Percentiles rank a stretch among this genome's conserved stretches.
These are phyloP conservation scores for Ampelocalamus luodianensis DNA, from an alignment of 176 grass and related monocot species.

Conservation along the genomic window DNA sequence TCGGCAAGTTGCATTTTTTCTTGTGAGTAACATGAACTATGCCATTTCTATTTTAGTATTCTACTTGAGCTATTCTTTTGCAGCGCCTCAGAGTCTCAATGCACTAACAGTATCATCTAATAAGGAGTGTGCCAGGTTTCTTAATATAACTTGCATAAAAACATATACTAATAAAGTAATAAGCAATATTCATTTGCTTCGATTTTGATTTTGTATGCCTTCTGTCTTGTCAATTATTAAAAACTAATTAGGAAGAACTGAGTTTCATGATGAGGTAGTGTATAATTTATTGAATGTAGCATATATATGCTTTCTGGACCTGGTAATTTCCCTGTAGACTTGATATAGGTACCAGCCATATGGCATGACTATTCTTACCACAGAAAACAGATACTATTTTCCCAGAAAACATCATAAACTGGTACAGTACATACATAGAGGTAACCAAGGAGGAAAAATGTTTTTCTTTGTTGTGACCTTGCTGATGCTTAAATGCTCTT, in stretches of 20 bases:
- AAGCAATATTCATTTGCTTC: background rate
- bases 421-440: background rate
- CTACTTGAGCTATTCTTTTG: constrained; percentile 19
- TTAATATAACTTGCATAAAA: constrained; percentile 18
- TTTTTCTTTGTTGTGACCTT: background rate
- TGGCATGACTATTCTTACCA: background rate
- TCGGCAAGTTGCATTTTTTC: constrained; percentile 96
- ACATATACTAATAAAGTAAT: constrained; percentile 5
- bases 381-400: background rate
- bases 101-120: constrained; percentile 25
- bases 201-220: constrained; percentile 4
- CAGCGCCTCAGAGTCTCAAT: background rate
- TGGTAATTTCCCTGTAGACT: constrained; percentile 17
- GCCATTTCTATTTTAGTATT: background rate
- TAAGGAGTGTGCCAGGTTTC: constrained; percentile 1
- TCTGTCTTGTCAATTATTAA: background rate
- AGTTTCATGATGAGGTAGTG: background rate
- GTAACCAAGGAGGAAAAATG: constrained; percentile 21
- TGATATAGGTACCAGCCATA: background rate
- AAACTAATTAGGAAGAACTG: constrained; percentile 11
- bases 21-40: constrained; percentile 68
- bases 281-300: background rate
- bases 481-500: constrained; percentile 25
- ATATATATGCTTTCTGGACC: constrained; percentile 5
- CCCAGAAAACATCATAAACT: background rate